phyloP scores from a whole-genome alignment of 1,139 yeast genomes.

The Nakaseomyces bracarensis region DNA sequence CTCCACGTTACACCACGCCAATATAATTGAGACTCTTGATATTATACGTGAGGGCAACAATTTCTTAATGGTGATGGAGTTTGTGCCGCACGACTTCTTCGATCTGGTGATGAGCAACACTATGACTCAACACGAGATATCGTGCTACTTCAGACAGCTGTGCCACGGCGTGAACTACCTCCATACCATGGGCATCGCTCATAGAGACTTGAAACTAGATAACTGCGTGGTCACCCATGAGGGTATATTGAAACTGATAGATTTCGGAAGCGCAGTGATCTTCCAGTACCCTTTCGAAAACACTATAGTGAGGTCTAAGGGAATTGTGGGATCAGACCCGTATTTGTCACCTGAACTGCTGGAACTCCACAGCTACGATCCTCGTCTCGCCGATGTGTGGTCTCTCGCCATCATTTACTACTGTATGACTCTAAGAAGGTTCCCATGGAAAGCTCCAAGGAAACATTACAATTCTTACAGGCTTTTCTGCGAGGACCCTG shows the following conservation, averaged over 20 bases:
- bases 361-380: conserved; percentile 44
- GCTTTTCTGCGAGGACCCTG: conserved; percentile 37
- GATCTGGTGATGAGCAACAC: conserved; percentile 68
- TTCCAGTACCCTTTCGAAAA: conserved; percentile 39
- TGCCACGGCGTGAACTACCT: conserved; percentile 51
- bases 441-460: conserved; percentile 71
- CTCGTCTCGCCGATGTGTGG: conserved; percentile 71
- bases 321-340: conserved; percentile 79
- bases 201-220: conserved; percentile 67
- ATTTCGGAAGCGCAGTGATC: conserved; percentile 69
- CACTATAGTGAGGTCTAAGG: conserved; percentile 42
- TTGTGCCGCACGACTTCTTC: conserved; percentile 66
- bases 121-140: conserved; percentile 49
- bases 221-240: conserved; percentile 59
- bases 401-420: conserved; percentile 68
- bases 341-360: conserved; percentile 73
- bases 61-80: conserved; percentile 65
- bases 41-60: conserved; percentile 44
- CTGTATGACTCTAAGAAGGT: conserved; percentile 62
- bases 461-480: conserved; percentile 45
- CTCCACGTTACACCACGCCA: conserved; percentile 50
- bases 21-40: conserved; percentile 57
- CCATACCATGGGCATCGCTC: conserved; percentile 64
- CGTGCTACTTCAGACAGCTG: conserved; percentile 64
- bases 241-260: conserved; percentile 63